Evolutionary conservation across 345 rosid genomes (phyloP), one percentile per base, ranked within the genome.

Genomic region (Eucalyptus caleyi): DNA sequence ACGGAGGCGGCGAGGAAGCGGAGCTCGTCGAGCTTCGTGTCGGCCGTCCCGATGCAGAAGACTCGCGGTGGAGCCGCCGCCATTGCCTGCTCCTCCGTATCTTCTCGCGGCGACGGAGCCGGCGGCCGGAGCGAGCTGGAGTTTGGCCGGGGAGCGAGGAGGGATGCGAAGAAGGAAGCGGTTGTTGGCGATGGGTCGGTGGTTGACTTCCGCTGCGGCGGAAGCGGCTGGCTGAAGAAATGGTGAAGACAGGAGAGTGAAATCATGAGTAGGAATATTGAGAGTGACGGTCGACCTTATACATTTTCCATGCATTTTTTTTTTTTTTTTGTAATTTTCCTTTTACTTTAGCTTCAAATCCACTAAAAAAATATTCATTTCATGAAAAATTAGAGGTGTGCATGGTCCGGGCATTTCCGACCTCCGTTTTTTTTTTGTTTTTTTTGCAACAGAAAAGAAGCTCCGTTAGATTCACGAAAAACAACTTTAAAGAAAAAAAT

Each of bases 21-120:
- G 88, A 97, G 97, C 93, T 97, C 99, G n/a, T 94, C 93, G 90
- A 94, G 93, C 94, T 97, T 97, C 8, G 98, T 95, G 65, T 97
- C 99, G 83, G 94, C 97, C 50, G 99, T 96, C 88, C 99, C 99
- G 44, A 96, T 90, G 88, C 99, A 97, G 94, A 91, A 94, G 72
- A 96, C 97, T 62, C 94, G 90, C 80, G 30, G 30, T 24, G 62
- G 94, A 69, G 26, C 86, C 42, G 87, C 87, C 50, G 87, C 89
- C 95, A 92, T 94, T 65, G 6, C 42, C 32, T 15, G 21, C 32
- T 16, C 44, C 8, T 50, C 53, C 7, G 53, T 50, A 50, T 16
- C 16, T 16, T 18, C 81, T 69, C 1, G 42, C 5, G 1, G 81
- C 42, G 42, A 34, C 42, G 81, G 81, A 32, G 80, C 0, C 34